Base-by-base conservation (phyloP, 2,329 filamentous ascomycete species). In the Diaporthe longicolla region DNA sequence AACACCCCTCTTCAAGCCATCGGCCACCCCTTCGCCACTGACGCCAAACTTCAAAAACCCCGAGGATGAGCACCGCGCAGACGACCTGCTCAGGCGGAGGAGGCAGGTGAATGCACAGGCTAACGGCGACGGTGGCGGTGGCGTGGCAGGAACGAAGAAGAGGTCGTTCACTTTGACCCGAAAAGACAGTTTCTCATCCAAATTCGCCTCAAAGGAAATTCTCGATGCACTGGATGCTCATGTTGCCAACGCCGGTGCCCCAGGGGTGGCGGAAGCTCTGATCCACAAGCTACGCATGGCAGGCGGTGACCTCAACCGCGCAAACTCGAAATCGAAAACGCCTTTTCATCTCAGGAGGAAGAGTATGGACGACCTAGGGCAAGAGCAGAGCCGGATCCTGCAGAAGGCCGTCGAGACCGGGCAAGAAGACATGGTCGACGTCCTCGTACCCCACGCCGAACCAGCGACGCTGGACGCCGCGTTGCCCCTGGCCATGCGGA, bases 211-310 rank as follows among this genome's bases (percentile, higher is more conserved):
- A 15, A 85, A 83, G 57, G 86, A 90, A 75, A 84, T 90, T 26
- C 87, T 90, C 66, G 85, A 87, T 65, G 85, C 86, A 19, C 82
- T 91, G 70, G 82, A 86, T 61, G 81, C 82, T 55, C 88, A 89
- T 77, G 83, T 91, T 72, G 80, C 83, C 48, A 87, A 85, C 61
- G 81, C 80, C 21, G 88, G 89, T 17, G 85, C 87, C 0, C 85
- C 89, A 0, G 89, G 87, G 11, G 86, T 91, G 6, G 89, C 88
- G n/a, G 87, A 90, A 77, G 87, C 87, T 0, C 83, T 91, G 32
- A 85, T 91, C 40, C 82, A 80, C 4, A 89, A 87, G 79, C 80
- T 91, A 45, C 82, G 84, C 48, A 80, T 82, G 1, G 85, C 83
- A 1, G 89, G 89, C 19, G 86, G 88, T 5, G 87, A 89, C 69